These are phyloP conservation scores for Rhododendron ovatum DNA, from an alignment of 148 eudicot species.

Conservation along the genomic window DNA sequence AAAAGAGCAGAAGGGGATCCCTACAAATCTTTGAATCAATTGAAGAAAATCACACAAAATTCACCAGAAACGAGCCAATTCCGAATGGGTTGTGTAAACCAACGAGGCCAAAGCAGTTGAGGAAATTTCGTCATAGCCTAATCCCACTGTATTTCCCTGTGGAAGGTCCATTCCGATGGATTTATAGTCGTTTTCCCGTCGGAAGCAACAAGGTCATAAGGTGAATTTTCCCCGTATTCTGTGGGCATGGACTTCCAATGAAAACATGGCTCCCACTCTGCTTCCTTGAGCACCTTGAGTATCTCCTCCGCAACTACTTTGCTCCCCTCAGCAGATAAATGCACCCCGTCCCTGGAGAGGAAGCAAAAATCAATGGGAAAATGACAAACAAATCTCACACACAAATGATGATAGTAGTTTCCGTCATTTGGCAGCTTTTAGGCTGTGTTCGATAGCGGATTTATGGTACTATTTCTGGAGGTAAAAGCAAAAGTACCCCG, in stretches of 20 bases:
- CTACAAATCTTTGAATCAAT: not conserved
- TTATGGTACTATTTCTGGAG: not conserved
- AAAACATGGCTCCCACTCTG: slow-evolving; percentile 78
- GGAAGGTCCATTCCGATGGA: slow-evolving; percentile 73
- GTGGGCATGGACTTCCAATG: slow-evolving; percentile 87
- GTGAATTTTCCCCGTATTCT: slow-evolving; percentile 69
- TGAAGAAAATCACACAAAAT: not conserved
- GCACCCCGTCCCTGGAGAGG: slow-evolving; percentile 78
- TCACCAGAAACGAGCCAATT: not conserved
- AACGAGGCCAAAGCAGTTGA: not conserved
- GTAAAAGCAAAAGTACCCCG: not conserved
- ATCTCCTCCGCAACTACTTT: slow-evolving; percentile 73
- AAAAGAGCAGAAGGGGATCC: not conserved
- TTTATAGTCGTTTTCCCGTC: slow-evolving; percentile 66
- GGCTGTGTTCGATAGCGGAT: not conserved
- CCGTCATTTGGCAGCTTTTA: not conserved
- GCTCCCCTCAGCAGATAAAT: slow-evolving; percentile 80
- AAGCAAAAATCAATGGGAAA: not conserved
- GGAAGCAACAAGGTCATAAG: slow-evolving; percentile 49
- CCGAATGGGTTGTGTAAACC: not conserved
- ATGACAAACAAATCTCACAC: not conserved
- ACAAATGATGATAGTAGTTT: not conserved
- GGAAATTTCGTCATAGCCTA: slow-evolving; percentile 12
- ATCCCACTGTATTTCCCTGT: slow-evolving; percentile 64
- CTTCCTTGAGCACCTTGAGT: slow-evolving; percentile 75